Conservation (phyloP, 73 alveolate genomes). For the Uronychia binucleata region DNA sequence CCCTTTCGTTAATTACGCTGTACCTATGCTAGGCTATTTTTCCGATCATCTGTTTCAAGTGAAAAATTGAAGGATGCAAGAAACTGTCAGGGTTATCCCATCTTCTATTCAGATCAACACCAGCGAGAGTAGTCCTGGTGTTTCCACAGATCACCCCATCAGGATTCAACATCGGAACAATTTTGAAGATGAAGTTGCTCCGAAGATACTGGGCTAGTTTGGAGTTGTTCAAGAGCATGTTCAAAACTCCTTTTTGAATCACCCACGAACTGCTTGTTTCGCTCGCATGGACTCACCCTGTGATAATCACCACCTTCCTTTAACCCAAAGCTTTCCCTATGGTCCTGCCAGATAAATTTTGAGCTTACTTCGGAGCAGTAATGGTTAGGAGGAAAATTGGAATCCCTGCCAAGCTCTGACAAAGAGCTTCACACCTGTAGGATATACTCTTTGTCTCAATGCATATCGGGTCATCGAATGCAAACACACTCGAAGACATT, state of each 20-base stretch:
- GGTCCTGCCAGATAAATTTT: not conserved
- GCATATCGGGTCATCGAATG: conserved; percentile 15
- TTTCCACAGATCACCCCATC: conserved; percentile 74
- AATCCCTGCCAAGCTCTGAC: conserved; percentile 28
- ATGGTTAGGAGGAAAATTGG: conserved; percentile 33
- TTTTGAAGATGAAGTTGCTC: conserved; percentile 60
- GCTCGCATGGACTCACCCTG: conserved; percentile 68
- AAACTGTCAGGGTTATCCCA: conserved; percentile 69
- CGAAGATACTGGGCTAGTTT: conserved; percentile 63
- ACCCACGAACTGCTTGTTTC: conserved; percentile 69
- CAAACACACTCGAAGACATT: not conserved
- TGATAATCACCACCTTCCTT: conserved; percentile 54
- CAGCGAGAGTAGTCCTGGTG: conserved; percentile 69
- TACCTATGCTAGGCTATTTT: conserved; percentile 52
- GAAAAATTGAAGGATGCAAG: conserved; percentile 67
- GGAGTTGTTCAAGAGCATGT: conserved; percentile 50
- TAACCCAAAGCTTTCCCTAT: conserved; percentile 6
- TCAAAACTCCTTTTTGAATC: conserved; percentile 56
- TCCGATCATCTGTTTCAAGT: conserved; percentile 55
- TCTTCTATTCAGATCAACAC: conserved; percentile 68
- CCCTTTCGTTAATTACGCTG: conserved; percentile 55
- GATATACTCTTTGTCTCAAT: not conserved
- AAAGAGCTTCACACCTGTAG: conserved; percentile 12
- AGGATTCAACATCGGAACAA: conserved; percentile 77
- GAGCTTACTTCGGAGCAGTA: conserved; percentile 22